Conservation (phyloP, 192 early-diverging fungal genomes). For the Dimargaris verticillata region DNA sequence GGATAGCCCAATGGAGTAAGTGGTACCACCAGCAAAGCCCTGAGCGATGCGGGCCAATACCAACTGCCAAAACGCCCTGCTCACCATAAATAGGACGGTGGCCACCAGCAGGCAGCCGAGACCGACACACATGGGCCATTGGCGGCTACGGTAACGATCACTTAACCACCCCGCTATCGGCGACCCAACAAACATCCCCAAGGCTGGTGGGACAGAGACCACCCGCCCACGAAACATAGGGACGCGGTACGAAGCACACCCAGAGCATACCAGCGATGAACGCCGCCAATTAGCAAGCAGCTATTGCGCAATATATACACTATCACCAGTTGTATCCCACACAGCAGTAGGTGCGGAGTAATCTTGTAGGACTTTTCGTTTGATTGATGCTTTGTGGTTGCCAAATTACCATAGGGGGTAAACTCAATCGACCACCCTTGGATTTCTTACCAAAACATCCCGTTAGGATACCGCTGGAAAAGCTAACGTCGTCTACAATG, state of each 20-base stretch:
- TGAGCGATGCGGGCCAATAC: slow-evolving; percentile 51
- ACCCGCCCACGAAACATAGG: neutral
- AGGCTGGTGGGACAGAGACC: slow-evolving; percentile 19
- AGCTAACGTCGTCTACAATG: slow-evolving; percentile 33
- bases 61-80: slow-evolving; percentile 45
- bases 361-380: slow-evolving; percentile 12
- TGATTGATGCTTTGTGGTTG: neutral
- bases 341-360: slow-evolving; percentile 3
- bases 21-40: slow-evolving; percentile 54
- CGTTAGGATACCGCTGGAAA: slow-evolving; percentile 48
- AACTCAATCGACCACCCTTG: neutral
- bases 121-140: slow-evolving; percentile 57
- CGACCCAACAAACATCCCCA: slow-evolving; percentile 43
- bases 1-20: slow-evolving; percentile 53
- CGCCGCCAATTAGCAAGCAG: slow-evolving; percentile 4
- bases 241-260: too few species aligned
- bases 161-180: slow-evolving; percentile 54
- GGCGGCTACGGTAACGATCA: slow-evolving; percentile 51
- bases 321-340: neutral
- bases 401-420: neutral
- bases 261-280: too few species aligned
- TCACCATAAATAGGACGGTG: slow-evolving; percentile 42
- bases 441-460: slow-evolving; percentile 41
- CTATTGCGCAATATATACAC: neutral
- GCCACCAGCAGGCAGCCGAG: slow-evolving; percentile 45